phyloP scores from a whole-genome alignment of 148 eudicot genomes.

The Vaccinium vitisidaea region DNA sequence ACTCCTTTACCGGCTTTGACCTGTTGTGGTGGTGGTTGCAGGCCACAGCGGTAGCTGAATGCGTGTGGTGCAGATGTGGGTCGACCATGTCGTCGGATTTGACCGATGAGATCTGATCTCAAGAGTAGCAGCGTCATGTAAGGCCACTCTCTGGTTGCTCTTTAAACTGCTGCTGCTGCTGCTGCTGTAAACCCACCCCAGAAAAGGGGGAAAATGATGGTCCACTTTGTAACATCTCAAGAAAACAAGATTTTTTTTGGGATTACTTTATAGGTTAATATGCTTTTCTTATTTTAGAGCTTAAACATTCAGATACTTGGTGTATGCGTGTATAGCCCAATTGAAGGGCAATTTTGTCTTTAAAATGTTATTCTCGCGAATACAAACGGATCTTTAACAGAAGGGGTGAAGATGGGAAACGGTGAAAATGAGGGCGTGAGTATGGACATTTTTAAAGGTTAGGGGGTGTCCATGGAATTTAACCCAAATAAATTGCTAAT shows the following conservation, averaged over 20 bases:
- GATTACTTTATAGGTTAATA: too few relatives aligned
- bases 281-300: too few relatives aligned
- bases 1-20: not conserved
- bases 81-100: conserved; percentile 26
- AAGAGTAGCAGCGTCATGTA: not conserved
- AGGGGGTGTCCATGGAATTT: too few relatives aligned
- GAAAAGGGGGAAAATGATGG: conserved; percentile 12
- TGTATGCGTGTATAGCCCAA: too few relatives aligned
- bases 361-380: too few relatives aligned
- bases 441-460: too few relatives aligned
- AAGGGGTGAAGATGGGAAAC: too few relatives aligned
- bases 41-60: not conserved
- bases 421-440: too few relatives aligned
- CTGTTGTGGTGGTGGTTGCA: not conserved
- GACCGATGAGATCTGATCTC: conserved; percentile 21
- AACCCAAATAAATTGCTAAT: not conserved
- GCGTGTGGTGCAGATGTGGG: not conserved
- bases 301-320: too few relatives aligned
- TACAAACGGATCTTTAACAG: too few relatives aligned
- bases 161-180: conserved; percentile 12
- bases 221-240: conserved; percentile 41
- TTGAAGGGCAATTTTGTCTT: too few relatives aligned
- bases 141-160: conserved; percentile 30
- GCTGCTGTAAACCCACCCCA: conserved; percentile 36
- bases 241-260: conserved; percentile 8